Evolutionary conservation across 1,139 yeast genomes (phyloP).

Genomic region (Meyerozyma carpophila): DNA sequence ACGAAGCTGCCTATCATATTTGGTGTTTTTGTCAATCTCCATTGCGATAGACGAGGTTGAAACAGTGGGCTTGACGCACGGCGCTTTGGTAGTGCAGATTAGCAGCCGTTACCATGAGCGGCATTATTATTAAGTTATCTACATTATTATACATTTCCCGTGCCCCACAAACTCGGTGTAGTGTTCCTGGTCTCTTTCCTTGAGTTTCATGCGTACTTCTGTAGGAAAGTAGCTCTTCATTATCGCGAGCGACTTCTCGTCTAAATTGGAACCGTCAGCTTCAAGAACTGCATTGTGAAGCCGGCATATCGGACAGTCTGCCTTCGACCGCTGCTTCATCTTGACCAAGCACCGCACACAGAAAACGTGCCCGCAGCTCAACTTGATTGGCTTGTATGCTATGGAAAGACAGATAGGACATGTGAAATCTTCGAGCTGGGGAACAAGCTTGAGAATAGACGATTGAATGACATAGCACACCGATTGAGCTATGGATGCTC

Average conservation of each 20-base stretch:
- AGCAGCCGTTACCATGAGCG: too few relatives aligned
- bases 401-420: conserved; percentile 70
- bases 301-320: conserved; percentile 67
- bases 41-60: not conserved
- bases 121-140: not conserved
- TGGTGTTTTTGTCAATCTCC: conserved; percentile 28
- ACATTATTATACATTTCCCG: conserved; percentile 21
- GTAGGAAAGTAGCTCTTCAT: conserved; percentile 60
- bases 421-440: conserved; percentile 68
- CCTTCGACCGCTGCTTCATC: conserved; percentile 51
- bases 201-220: conserved; percentile 59
- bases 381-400: conserved; percentile 65
- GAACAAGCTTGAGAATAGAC: conserved; percentile 51
- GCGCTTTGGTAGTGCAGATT: not conserved
- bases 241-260: conserved; percentile 44
- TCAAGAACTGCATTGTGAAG: conserved; percentile 41
- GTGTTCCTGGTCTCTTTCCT: conserved; percentile 53
- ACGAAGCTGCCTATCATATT: conserved; percentile 84
- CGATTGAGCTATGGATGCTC: conserved; percentile 48
- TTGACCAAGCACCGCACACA: conserved; percentile 70
- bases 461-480: conserved; percentile 53
- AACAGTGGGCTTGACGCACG: not conserved
- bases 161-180: conserved; percentile 25
- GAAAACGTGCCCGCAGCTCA: conserved; percentile 61
- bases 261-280: conserved; percentile 61